Percentiles rank a stretch among this genome's conserved stretches.
Evolutionary conservation across 257 asterid genomes (phyloP).

Genomic region (Nicotiana sylvestris): DNA sequence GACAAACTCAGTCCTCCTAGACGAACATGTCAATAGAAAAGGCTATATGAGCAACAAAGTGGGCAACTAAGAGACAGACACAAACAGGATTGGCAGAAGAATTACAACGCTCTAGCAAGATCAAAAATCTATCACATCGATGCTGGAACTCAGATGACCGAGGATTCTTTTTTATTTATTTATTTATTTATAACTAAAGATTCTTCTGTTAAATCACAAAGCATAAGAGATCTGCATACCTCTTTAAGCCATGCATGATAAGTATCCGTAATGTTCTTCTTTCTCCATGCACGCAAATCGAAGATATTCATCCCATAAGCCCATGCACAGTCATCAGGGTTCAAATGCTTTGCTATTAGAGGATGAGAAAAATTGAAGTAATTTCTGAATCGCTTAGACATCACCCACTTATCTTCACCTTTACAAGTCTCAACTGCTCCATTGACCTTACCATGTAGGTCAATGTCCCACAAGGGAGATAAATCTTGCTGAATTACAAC

Average conservation of each 20-base stretch:
- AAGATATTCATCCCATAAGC: slow-evolving; percentile 98
- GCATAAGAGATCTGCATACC: slow-evolving; percentile 35
- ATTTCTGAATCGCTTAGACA: slow-evolving; percentile 85
- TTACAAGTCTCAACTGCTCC: slow-evolving; percentile 99
- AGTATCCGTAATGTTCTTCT: slow-evolving; percentile 67
- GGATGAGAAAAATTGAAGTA: slow-evolving; percentile 99
- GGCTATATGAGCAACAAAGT: not conserved
- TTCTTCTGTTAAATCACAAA: not conserved
- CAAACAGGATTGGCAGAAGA: not conserved
- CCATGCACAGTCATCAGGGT: slow-evolving; percentile 98
- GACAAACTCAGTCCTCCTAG: not conserved
- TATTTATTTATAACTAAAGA: not conserved
- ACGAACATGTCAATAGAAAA: not conserved
- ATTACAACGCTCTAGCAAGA: not conserved
- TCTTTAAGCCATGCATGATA: slow-evolving; percentile 93
- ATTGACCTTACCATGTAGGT: slow-evolving; percentile 83
- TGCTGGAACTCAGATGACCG: not conserved
- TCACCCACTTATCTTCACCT: slow-evolving; percentile 97
- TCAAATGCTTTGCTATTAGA: slow-evolving; percentile 63
- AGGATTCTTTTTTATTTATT: too few relatives aligned
- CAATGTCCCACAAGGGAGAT: slow-evolving; percentile 86
- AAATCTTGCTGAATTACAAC: slow-evolving; percentile 87
- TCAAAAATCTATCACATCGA: not conserved
- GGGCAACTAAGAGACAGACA: not conserved
- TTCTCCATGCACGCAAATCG: slow-evolving; percentile 81